Conservation (phyloP, 305 asterid species). For the Stenogyne calaminthoides region DNA sequence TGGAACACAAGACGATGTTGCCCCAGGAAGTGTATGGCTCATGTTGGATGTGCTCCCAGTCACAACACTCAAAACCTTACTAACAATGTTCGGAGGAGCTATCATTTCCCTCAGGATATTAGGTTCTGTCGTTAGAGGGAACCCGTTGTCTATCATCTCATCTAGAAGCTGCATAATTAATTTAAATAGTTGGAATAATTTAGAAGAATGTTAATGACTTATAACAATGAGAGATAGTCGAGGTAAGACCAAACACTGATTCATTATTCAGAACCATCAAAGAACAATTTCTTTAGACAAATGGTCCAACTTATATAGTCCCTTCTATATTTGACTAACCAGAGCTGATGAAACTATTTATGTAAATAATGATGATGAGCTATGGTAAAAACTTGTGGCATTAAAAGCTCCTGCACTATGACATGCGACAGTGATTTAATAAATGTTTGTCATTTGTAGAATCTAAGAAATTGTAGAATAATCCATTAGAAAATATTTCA, state of each 20-base stretch:
- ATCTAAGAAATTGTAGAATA: slow-evolving; percentile 3
- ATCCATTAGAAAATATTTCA: slow-evolving; percentile 1
- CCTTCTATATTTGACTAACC: slow-evolving; percentile 1
- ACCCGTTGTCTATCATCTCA: slow-evolving; percentile 99
- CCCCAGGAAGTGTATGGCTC: slow-evolving; percentile 91
- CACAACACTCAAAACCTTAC: slow-evolving; percentile 94
- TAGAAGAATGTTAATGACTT: slow-evolving; percentile 2
- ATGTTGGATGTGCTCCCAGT: slow-evolving; percentile 87
- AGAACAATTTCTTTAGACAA: background rate
- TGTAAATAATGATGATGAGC: background rate
- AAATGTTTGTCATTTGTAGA: background rate
- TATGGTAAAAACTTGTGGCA: background rate
- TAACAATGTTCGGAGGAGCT: slow-evolving; percentile 93
- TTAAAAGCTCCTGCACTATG: slow-evolving; percentile 1
- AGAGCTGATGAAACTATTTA: background rate
- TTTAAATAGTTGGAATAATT: slow-evolving; percentile 22
- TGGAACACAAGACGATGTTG: slow-evolving; percentile 91
- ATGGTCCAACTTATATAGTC: background rate
- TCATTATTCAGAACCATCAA: slow-evolving; percentile 14
- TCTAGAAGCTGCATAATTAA: slow-evolving; percentile 79
- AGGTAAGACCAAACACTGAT: background rate
- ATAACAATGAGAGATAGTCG: background rate
- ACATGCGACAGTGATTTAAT: background rate
- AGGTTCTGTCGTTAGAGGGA: slow-evolving; percentile 94
- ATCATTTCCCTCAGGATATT: slow-evolving; percentile 96